A percentile compares a stretch with the other conserved stretches of the same genome.
These are phyloP conservation scores for Leccinum huronense DNA, from an alignment of 1,284 basidiomycete species.

Conservation along the genomic window DNA sequence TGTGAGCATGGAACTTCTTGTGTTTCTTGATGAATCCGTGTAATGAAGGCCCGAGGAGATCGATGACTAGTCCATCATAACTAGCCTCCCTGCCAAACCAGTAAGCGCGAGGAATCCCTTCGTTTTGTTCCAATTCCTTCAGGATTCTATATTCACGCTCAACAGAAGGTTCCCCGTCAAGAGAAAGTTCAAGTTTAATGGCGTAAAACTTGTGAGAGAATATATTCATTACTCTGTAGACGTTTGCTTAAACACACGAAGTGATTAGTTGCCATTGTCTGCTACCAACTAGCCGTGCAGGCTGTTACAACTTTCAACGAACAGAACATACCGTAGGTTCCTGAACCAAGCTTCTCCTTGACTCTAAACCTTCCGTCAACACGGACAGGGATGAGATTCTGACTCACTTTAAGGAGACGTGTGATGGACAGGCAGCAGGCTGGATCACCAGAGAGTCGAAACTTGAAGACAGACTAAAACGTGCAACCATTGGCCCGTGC, in stretches of 20 bases:
- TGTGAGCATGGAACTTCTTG: neutral
- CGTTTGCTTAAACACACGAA: neutral
- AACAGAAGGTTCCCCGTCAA: neutral
- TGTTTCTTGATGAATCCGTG: neutral
- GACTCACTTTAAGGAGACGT: too few species aligned
- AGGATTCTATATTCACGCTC: neutral
- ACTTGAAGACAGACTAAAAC: too few species aligned
- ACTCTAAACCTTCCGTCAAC: neutral
- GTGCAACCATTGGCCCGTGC: too few species aligned
- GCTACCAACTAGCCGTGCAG: too few species aligned
- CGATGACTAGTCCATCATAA: neutral
- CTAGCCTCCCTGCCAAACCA: neutral
- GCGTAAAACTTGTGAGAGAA: neutral
- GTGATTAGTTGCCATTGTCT: neutral
- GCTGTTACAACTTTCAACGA: neutral
- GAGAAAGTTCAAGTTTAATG: neutral
- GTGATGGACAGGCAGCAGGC: too few species aligned
- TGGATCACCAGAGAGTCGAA: too few species aligned
- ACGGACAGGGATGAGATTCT: neutral
- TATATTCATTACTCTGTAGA: neutral
- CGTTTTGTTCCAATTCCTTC: neutral
- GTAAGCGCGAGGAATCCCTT: neutral
- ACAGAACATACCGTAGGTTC: too few species aligned
- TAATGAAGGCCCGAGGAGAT: neutral
- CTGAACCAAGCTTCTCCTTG: neutral